Conservation (phyloP, 2,329 filamentous ascomycete genomes). For the Ascochyta koolunga region DNA sequence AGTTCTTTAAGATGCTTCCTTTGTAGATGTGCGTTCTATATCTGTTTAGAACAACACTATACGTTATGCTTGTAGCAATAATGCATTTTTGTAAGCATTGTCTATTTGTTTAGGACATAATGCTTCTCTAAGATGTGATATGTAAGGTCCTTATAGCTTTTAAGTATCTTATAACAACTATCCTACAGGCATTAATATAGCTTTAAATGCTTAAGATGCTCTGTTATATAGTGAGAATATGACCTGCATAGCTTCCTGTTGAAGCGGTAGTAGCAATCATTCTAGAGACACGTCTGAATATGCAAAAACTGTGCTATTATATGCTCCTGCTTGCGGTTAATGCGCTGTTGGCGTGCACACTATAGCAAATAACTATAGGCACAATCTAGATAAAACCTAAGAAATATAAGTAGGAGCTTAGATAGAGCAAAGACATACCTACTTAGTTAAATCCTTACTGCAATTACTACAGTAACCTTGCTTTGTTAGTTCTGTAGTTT, state of each 20-base stretch:
- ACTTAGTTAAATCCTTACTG: not conserved
- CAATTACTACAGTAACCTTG: not conserved
- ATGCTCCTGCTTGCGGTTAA: not conserved
- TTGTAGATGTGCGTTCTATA: not conserved
- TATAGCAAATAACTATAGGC: not conserved
- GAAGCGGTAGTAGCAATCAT: not conserved
- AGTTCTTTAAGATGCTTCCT: not conserved
- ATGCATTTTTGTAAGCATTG: not conserved
- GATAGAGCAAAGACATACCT: not conserved
- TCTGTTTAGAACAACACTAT: not conserved
- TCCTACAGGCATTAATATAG: not conserved
- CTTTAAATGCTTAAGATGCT: not conserved
- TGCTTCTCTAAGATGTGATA: not conserved
- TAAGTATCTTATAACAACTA: not conserved
- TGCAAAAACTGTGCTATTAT: not conserved
- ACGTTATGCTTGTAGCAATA: not conserved
- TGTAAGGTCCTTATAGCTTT: not conserved
- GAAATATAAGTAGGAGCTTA: not conserved
- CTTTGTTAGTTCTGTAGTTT: not conserved
- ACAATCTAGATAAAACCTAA: not conserved
- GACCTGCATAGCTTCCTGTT: not conserved
- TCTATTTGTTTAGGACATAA: not conserved
- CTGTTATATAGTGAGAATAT: not conserved
- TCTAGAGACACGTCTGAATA: not conserved
- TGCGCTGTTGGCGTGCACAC: not conserved